These are phyloP conservation scores for Barnettozyma salicaria DNA, from an alignment of 805 yeast genomes.

Conservation along the genomic window DNA sequence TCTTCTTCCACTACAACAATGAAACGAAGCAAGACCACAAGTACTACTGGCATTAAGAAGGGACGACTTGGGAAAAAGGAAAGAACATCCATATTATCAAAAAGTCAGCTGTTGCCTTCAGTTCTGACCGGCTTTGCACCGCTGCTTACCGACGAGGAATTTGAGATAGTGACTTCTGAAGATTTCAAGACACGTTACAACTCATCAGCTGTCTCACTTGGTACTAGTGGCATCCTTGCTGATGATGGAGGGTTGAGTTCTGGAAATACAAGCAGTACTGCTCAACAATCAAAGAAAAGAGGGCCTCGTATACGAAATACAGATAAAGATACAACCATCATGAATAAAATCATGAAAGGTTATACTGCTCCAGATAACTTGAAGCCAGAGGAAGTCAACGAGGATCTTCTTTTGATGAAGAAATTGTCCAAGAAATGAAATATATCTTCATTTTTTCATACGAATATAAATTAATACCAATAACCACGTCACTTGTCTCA, in stretches of 20 bases:
- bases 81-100: conserved; percentile 4
- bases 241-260: conserved; percentile 2
- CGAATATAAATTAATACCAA: too few species aligned
- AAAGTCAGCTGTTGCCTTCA: conserved; percentile 9
- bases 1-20: conserved; percentile 3
- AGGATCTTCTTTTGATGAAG: conserved; percentile 20
- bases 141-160: conserved; percentile 29
- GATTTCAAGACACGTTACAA: conserved; percentile 14
- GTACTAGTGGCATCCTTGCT: background rate
- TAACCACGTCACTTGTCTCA: too few species aligned
- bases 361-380: conserved; percentile 27
- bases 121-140: conserved; percentile 29
- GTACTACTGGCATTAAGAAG: too few species aligned
- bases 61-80: background rate
- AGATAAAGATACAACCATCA: conserved; percentile 13
- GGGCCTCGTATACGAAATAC: conserved; percentile 7
- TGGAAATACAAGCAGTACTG: background rate
- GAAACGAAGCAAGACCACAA: background rate
- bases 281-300: conserved; percentile 4
- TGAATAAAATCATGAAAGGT: conserved; percentile 24
- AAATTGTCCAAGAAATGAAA: background rate
- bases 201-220: background rate
- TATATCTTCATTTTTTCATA: too few species aligned
- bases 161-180: conserved; percentile 26
- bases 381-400: conserved; percentile 24